A percentile compares a stretch with the other conserved stretches of the same genome.
phyloP scores from a whole-genome alignment of 139 green algal genomes.

The Coccomyxa sp. region DNA sequence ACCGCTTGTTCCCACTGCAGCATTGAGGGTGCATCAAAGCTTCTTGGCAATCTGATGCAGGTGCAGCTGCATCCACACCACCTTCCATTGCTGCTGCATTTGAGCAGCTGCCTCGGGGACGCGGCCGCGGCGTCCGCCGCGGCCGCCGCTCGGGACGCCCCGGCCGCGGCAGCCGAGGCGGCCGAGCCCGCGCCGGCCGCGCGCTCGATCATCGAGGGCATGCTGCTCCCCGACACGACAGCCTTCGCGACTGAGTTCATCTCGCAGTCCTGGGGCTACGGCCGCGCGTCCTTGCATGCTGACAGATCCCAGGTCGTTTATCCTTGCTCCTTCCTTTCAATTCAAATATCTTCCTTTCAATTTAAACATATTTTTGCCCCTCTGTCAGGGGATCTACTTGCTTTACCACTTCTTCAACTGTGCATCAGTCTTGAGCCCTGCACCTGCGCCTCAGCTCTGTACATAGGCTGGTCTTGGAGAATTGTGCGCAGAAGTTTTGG shows the following conservation, averaged over 20 bases:
- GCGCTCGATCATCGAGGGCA: slow-evolving; percentile 46
- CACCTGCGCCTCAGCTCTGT: too few relatives aligned
- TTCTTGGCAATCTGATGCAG: not conserved
- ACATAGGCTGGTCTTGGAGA: too few relatives aligned
- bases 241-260: slow-evolving; percentile 33
- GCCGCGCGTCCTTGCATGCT: not conserved
- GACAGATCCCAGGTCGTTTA: not conserved
- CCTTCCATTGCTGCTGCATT: slow-evolving; percentile 9
- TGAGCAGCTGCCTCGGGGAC: slow-evolving; percentile 2
- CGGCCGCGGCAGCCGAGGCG: not conserved
- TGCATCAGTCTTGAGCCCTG: too few relatives aligned
- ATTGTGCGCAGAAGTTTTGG: too few relatives aligned
- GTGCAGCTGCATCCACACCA: slow-evolving; percentile 30
- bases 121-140: not conserved
- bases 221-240: slow-evolving; percentile 54
- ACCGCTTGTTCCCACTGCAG: not conserved
- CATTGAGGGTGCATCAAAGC: not conserved
- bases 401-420: too few relatives aligned
- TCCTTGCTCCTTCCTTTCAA: not conserved
- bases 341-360: too few relatives aligned
- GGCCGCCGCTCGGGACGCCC: not conserved
- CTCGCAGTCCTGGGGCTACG: slow-evolving; percentile 20
- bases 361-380: too few relatives aligned
- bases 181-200: not conserved
- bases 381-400: too few relatives aligned